Evolutionary conservation across 2,329 filamentous ascomycete genomes (phyloP).

Genomic region (Sarocladium strictum): DNA sequence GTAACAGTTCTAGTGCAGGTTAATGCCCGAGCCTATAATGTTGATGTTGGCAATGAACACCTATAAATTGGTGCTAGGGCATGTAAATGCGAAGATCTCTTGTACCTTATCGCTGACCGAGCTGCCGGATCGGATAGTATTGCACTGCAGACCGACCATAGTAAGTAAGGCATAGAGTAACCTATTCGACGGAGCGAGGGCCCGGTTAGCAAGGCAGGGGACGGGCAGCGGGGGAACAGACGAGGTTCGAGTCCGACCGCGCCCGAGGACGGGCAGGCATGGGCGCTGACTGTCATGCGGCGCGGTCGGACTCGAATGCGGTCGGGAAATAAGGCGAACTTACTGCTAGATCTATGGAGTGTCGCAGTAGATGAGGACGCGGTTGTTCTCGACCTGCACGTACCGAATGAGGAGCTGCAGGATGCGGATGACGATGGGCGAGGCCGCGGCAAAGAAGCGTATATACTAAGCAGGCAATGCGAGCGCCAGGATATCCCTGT

Average conservation of each 20-base stretch:
- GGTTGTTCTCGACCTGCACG: neutral
- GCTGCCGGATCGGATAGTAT: neutral
- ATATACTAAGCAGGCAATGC: neutral
- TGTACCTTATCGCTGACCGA: neutral
- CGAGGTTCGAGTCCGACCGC: neutral
- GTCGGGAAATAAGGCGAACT: neutral
- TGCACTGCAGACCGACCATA: neutral
- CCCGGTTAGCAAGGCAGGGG: too few relatives aligned
- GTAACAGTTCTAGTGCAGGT: neutral
- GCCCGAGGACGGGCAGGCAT: neutral
- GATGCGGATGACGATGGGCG: neutral
- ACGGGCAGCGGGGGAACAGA: too few relatives aligned
- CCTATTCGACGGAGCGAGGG: neutral
- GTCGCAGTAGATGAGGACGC: neutral
- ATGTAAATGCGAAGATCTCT: neutral
- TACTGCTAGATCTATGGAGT: neutral
- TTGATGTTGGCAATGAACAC: neutral
- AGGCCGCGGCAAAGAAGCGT: neutral
- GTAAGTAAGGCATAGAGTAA: neutral
- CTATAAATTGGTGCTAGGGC: neutral
- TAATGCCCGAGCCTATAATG: neutral
- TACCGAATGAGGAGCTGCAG: neutral
- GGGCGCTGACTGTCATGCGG: too few relatives aligned
- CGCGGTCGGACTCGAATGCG: neutral
- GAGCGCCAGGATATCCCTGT: neutral